Percentiles rank a stretch among this genome's conserved stretches.
phyloP scores from a whole-genome alignment of 2,329 filamentous ascomycete species.

The Colletotrichum sp. region DNA sequence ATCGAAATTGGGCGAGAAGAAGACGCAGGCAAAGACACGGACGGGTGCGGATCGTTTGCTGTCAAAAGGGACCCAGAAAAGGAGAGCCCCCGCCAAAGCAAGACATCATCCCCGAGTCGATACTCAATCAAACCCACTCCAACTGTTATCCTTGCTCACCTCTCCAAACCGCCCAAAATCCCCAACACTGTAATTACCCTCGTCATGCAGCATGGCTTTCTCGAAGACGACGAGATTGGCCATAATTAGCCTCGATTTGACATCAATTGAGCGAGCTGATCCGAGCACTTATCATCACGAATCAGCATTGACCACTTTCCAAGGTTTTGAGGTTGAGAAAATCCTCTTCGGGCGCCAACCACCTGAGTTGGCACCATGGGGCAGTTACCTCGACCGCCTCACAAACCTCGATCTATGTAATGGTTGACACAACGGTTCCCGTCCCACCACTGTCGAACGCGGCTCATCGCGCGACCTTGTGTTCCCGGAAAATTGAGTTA shows the following conservation, averaged over 20 bases:
- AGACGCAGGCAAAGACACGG: neutral
- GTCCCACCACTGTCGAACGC: neutral
- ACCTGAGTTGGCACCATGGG: neutral
- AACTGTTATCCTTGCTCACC: neutral
- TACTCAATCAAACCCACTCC: neutral
- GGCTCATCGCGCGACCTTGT: neutral
- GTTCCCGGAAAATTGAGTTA: neutral
- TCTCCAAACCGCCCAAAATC: neutral
- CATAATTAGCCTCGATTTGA: neutral
- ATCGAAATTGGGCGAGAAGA: neutral
- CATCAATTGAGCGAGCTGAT: neutral
- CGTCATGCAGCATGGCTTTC: neutral
- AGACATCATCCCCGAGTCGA: neutral
- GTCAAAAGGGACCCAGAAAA: neutral
- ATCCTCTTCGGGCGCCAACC: neutral
- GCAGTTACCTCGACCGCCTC: neutral
- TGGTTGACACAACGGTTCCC: neutral
- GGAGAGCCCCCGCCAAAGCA: neutral
- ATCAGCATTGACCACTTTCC: neutral
- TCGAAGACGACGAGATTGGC: neutral
- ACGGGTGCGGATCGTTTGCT: neutral
- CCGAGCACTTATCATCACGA: neutral
- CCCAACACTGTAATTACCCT: neutral
- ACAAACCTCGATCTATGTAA: neutral
- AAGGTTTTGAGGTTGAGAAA: neutral